Evolutionary conservation across 257 asterid genomes (phyloP).

Genomic region (Capsicum baccatum): DNA sequence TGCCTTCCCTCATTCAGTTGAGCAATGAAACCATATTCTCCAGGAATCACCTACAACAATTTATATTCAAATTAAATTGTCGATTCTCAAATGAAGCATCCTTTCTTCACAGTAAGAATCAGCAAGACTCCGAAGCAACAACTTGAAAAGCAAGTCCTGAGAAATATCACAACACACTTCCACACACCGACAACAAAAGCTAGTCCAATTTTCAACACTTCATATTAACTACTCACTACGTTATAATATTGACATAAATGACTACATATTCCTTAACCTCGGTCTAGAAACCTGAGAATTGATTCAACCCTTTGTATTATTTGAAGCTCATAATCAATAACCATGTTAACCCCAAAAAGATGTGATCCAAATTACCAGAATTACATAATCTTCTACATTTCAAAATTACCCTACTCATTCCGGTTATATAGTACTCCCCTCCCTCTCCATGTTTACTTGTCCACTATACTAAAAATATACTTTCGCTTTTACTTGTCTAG

Average conservation of each 20-base stretch:
- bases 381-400: neutral
- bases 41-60: slow-evolving; percentile 76
- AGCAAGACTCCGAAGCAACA: neutral
- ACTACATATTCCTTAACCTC: neutral
- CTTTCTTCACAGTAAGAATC: neutral
- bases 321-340: neutral
- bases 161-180: neutral
- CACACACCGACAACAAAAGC: neutral
- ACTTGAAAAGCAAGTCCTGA: neutral
- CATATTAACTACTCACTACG: neutral
- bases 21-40: slow-evolving; percentile 82
- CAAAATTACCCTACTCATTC: neutral
- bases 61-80: neutral
- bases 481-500: neutral
- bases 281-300: neutral
- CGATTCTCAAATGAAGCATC: neutral
- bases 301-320: neutral
- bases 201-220: neutral
- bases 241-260: neutral
- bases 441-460: neutral
- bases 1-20: slow-evolving; percentile 98
- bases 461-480: neutral
- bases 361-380: neutral
- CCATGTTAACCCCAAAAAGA: neutral
- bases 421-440: neutral